Conservation (phyloP, 805 yeast genomes). For the Yarrowia osloensis region DNA sequence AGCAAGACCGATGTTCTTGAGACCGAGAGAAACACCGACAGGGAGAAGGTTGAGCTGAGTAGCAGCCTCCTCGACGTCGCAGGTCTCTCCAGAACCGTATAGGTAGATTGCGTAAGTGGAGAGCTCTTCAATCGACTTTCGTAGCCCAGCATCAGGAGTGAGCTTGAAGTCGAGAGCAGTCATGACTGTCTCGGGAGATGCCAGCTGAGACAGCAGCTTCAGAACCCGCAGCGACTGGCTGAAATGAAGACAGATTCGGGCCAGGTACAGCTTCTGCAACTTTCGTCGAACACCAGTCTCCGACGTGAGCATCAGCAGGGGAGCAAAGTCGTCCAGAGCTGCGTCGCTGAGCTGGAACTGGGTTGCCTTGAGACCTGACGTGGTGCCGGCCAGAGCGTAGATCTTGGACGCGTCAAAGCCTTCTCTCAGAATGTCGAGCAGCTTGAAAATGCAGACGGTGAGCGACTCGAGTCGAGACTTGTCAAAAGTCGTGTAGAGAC, state of each 20-base stretch:
- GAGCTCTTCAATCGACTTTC: slow-evolving; percentile 86
- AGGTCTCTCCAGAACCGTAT: slow-evolving; percentile 1
- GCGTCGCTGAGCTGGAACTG: slow-evolving; percentile 2
- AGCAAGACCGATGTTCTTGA: not conserved
- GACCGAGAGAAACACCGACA: slow-evolving; percentile 15
- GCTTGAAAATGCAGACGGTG: slow-evolving; percentile 46
- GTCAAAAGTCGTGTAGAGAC: slow-evolving; percentile 43
- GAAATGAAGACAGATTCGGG: slow-evolving; percentile 12
- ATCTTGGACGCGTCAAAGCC: slow-evolving; percentile 60
- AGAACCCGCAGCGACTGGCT: slow-evolving; percentile 8
- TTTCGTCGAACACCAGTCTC: slow-evolving; percentile 18
- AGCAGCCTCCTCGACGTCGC: slow-evolving; percentile 1
- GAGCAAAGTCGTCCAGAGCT: slow-evolving; percentile 7
- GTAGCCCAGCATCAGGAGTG: slow-evolving; percentile 72
- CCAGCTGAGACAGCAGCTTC: slow-evolving; percentile 8
- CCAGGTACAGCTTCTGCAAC: slow-evolving; percentile 20
- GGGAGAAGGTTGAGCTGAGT: not conserved
- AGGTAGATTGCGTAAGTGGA: slow-evolving; percentile 2
- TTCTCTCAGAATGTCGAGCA: slow-evolving; percentile 51
- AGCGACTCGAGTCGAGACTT: slow-evolving; percentile 39
- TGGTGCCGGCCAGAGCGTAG: slow-evolving; percentile 30
- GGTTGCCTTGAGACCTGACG: slow-evolving; percentile 20
- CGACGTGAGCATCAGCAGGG: not conserved
- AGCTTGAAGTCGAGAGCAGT: slow-evolving; percentile 4
- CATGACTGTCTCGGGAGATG: not conserved